Evolutionary conservation across 1,284 basidiomycete species (phyloP).

Genomic region (Ganoderma sp.): DNA sequence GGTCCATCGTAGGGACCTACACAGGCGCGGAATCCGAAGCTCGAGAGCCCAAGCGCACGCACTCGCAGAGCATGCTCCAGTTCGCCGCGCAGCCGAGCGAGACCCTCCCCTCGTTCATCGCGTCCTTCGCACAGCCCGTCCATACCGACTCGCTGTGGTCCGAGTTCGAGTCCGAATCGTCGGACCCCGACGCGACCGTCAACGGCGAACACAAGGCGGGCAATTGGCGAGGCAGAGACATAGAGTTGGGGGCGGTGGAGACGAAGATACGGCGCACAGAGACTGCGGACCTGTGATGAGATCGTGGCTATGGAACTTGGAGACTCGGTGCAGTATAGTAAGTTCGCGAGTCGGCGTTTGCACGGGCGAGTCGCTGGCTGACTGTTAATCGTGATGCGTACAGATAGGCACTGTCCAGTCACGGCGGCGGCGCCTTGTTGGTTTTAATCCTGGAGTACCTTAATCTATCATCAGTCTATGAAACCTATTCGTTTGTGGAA

Average conservation of each 20-base stretch:
- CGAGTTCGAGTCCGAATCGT: neutral
- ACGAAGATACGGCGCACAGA: neutral
- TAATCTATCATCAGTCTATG: neutral
- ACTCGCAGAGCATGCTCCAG: neutral
- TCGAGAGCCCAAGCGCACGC: neutral
- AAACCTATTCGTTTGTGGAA: neutral
- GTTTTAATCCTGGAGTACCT: neutral
- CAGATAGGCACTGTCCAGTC: neutral
- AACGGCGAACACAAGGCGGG: neutral
- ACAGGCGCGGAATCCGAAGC: neutral
- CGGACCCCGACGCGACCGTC: neutral
- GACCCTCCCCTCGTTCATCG: neutral
- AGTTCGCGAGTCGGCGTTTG: neutral
- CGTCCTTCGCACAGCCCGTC: conserved; percentile 3
- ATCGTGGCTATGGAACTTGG: no score
- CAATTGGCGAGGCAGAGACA: neutral
- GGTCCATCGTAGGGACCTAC: neutral
- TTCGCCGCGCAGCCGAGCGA: neutral
- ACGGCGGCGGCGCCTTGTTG: no score
- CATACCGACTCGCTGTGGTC: neutral
- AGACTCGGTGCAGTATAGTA: neutral
- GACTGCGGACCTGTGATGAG: neutral
- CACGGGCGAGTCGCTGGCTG: neutral
- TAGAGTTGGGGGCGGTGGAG: neutral
- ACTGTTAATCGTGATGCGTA: neutral